Evolutionary conservation across 495 filamentous ascomycete species (phyloP).

Genomic region (Tuber magnatum): DNA sequence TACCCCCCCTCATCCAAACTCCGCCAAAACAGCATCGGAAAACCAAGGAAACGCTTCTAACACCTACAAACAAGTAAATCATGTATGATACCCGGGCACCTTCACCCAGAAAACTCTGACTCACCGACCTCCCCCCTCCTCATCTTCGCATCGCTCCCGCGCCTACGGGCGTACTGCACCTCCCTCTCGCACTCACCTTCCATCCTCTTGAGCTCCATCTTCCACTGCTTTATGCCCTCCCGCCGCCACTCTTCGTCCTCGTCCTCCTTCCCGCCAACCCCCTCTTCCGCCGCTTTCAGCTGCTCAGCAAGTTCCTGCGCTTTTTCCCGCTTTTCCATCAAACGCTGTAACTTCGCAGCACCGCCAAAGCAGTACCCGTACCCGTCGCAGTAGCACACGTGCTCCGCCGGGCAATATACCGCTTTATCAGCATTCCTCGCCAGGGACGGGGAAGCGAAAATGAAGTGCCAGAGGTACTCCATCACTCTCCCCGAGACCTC

Average conservation of each 20-base stretch:
- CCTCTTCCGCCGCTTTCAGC: constrained; percentile 46
- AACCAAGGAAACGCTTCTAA: no score
- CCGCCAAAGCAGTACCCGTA: constrained; percentile 72
- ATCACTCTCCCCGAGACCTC: constrained; percentile 56
- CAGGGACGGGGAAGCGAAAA: constrained; percentile 49
- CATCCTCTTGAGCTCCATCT: constrained; percentile 21
- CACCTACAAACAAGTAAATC: not conserved
- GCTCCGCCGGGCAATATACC: constrained; percentile 56
- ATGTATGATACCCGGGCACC: not conserved
- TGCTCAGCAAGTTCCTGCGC: constrained; percentile 47
- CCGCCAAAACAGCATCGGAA: no score
- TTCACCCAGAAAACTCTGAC: constrained; percentile 31
- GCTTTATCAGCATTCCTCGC: constrained; percentile 45
- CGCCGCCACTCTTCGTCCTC: constrained; percentile 22
- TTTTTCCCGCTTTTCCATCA: constrained; percentile 44
- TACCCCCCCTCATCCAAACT: no score
- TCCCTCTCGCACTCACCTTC: constrained; percentile 13
- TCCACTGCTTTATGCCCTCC: constrained; percentile 21
- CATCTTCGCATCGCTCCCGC: constrained; percentile 23
- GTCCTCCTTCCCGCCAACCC: constrained; percentile 10
- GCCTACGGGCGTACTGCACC: constrained; percentile 14
- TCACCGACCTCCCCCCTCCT: constrained; percentile 25
- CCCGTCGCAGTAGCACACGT: constrained; percentile 68
- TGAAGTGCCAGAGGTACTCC: constrained; percentile 69
- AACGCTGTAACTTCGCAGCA: constrained; percentile 49